phyloP scores from a whole-genome alignment of 352 stramenopile genomes.

The Bremia lactucae region DNA sequence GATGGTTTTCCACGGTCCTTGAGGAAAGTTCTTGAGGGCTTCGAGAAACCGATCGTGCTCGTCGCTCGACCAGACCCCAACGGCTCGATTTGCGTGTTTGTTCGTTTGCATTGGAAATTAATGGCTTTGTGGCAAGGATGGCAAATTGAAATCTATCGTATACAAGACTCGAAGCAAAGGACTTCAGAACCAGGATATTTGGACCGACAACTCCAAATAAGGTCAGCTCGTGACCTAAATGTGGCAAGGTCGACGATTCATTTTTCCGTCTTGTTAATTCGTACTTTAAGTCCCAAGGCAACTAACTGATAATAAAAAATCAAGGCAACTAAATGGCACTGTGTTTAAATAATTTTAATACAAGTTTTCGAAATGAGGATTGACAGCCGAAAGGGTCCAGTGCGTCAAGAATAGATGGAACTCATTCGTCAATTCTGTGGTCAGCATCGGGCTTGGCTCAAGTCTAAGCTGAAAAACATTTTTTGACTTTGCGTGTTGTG shows the following conservation, averaged over 20 bases:
- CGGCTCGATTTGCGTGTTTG: conserved; percentile 6
- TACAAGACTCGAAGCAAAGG: background rate
- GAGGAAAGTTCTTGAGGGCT: conserved; percentile 37
- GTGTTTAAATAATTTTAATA: no score
- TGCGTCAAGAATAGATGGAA: conserved; percentile 5
- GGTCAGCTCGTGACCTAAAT: no score
- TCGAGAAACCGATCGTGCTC: conserved; percentile 52
- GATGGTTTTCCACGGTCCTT: conserved; percentile 40
- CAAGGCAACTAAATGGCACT: no score
- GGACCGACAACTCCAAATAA: no score
- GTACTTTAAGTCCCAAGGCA: no score
- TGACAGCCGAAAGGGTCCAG: conserved; percentile 12
- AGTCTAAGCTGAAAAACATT: no score
- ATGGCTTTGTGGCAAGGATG: background rate
- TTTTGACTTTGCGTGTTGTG: no score
- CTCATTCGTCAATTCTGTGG: conserved; percentile 21
- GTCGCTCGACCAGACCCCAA: conserved; percentile 40
- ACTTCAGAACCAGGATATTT: background rate
- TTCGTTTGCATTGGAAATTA: background rate
- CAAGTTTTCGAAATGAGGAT: conserved; percentile 1
- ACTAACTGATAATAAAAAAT: no score
- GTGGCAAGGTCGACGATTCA: no score
- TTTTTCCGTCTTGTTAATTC: no score
- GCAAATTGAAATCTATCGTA: background rate
- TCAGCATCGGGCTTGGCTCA: no score